A percentile compares a stretch with the other conserved stretches of the same genome.
These are phyloP conservation scores for Phytophthora kernoviae DNA, from an alignment of 352 stramenopile species.

Conservation along the genomic window DNA sequence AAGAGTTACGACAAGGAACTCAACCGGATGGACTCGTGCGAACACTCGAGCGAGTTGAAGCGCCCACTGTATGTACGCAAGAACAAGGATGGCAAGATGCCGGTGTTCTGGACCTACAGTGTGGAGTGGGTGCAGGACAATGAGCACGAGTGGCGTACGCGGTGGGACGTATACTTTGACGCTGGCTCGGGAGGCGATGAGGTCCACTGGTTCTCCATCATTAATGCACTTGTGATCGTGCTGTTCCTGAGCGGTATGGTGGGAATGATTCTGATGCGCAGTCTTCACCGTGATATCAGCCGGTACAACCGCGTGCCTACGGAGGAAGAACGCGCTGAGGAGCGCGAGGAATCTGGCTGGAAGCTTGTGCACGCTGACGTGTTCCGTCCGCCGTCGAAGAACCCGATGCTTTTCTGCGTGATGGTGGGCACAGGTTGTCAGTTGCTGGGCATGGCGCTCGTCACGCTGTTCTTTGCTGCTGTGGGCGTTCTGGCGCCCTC, in stretches of 20 bases:
- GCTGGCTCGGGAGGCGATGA: slow-evolving; percentile 90
- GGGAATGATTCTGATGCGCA: slow-evolving; percentile 98
- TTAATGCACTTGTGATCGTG: slow-evolving; percentile 99
- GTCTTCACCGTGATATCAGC: slow-evolving; percentile 97
- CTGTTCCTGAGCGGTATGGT: slow-evolving; percentile 99
- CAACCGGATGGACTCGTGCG: slow-evolving; percentile 80
- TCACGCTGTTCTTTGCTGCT: slow-evolving; percentile 97
- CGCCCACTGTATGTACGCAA: slow-evolving; percentile 82
- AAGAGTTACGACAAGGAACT: slow-evolving; percentile 61
- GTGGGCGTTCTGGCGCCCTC: slow-evolving; percentile 96
- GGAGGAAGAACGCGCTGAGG: slow-evolving; percentile 97
- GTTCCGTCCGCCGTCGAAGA: slow-evolving; percentile 96
- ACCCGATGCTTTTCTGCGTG: slow-evolving; percentile 97
- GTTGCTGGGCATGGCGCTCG: slow-evolving; percentile 95
- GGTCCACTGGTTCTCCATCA: slow-evolving; percentile 99
- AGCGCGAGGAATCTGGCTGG: slow-evolving; percentile 98
- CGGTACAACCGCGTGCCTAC: slow-evolving; percentile 97
- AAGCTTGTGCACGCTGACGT: slow-evolving; percentile 99
- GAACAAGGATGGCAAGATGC: slow-evolving; percentile 81
- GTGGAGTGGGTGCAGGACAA: slow-evolving; percentile 96
- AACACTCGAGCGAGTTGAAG: slow-evolving; percentile 68
- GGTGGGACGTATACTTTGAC: slow-evolving; percentile 99
- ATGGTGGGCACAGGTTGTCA: slow-evolving; percentile 98
- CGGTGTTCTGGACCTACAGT: slow-evolving; percentile 97
- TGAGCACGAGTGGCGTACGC: slow-evolving; percentile 96